A percentile compares a stretch with the other conserved stretches of the same genome.
Conservation (phyloP, 2,329 filamentous ascomycete genomes). For the Xylariales sp. region DNA sequence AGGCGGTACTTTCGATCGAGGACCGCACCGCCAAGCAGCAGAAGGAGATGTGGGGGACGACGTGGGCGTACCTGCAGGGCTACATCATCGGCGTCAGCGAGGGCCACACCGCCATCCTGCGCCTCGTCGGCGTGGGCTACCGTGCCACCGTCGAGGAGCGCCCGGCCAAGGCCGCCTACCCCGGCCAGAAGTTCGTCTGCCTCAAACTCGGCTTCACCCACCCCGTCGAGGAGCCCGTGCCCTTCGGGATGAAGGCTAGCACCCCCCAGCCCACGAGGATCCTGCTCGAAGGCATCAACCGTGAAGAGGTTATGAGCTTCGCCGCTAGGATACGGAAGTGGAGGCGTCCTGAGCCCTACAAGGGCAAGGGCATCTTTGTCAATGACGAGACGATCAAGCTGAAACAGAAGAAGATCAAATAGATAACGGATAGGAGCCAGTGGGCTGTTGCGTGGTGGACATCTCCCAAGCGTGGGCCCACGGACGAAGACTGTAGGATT, state of each 20-base stretch:
- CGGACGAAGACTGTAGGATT: too few species aligned
- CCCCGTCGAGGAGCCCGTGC: conserved; percentile 85
- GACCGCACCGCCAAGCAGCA: conserved; percentile 69
- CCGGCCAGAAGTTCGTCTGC: conserved; percentile 82
- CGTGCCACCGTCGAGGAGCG: conserved; percentile 79
- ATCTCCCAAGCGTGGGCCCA: too few species aligned
- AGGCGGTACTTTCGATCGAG: conserved; percentile 65
- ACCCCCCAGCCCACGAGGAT: conserved; percentile 89
- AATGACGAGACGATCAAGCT: conserved; percentile 97
- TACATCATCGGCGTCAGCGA: conserved; percentile 92
- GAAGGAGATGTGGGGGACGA: conserved; percentile 92
- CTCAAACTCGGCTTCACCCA: conserved; percentile 97
- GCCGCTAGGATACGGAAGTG: conserved; percentile 84
- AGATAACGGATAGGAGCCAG: conserved; percentile 34
- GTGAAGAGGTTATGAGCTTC: conserved; percentile 84
- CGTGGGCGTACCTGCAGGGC: conserved; percentile 84
- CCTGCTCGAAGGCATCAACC: conserved; percentile 81
- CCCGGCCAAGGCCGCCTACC: conserved; percentile 69
- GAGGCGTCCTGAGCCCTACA: conserved; percentile 94
- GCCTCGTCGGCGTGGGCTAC: conserved; percentile 93
- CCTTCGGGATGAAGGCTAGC: conserved; percentile 77
- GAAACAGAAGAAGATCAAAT: conserved; percentile 98
- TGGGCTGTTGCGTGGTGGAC: too few species aligned
- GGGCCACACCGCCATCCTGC: conserved; percentile 89
- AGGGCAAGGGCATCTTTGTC: conserved; percentile 98